phyloP scores from a whole-genome alignment of 441 rosid genomes.

The Gossypium schwendimanii region DNA sequence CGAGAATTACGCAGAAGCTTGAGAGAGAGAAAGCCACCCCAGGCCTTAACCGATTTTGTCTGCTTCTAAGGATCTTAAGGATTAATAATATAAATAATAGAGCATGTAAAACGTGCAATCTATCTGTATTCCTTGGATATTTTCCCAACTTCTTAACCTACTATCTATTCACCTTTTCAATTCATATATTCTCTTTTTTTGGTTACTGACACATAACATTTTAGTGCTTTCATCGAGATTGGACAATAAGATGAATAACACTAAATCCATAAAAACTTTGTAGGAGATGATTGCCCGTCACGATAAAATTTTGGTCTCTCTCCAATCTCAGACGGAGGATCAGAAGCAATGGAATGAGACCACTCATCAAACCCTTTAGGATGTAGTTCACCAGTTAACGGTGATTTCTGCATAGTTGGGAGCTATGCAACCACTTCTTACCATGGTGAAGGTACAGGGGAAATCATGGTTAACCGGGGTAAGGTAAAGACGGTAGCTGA shows the following conservation, averaged over 20 bases:
- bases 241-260: not conserved
- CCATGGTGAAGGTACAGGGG: not conserved
- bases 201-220: not conserved
- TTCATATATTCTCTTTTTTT: not conserved
- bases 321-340: too few species aligned
- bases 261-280: not conserved
- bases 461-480: not conserved
- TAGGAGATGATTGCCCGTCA: not conserved
- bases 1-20: not conserved
- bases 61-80: not conserved
- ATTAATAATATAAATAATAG: not conserved
- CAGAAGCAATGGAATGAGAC: too few species aligned
- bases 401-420: not conserved
- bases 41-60: not conserved
- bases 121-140: not conserved
- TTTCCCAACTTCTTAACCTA: not conserved
- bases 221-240: not conserved
- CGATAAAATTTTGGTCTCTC: too few species aligned
- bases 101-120: not conserved
- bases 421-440: not conserved
- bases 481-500: not conserved
- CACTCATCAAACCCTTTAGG: too few species aligned
- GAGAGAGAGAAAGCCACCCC: not conserved
- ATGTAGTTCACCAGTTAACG: too few species aligned
- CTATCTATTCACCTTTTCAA: not conserved